Evolutionary conservation across 495 filamentous ascomycete genomes (phyloP).

Genomic region (Penicillium desertorum): DNA sequence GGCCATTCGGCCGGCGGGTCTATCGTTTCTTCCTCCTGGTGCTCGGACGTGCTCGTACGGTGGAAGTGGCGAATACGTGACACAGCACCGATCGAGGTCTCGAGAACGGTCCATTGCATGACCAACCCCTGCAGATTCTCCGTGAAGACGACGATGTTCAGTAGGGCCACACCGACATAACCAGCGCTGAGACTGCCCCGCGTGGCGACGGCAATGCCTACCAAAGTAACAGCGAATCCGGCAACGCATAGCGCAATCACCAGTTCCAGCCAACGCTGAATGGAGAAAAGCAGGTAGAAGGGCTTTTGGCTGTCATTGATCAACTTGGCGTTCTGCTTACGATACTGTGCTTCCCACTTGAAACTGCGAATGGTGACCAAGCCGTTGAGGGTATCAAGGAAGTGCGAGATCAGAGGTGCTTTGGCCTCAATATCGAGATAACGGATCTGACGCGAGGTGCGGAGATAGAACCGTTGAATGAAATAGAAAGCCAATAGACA

Average conservation of each 20-base stretch:
- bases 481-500: conserved; percentile 1
- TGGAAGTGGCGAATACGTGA: conserved; percentile 50
- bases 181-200: conserved; percentile 36
- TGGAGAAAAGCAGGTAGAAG: conserved; percentile 58
- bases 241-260: conserved; percentile 31
- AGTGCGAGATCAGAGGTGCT: conserved; percentile 66
- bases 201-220: conserved; percentile 35
- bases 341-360: conserved; percentile 44
- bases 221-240: conserved; percentile 36
- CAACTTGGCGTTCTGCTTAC: conserved; percentile 47
- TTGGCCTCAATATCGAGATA: conserved; percentile 58
- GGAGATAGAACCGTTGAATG: conserved; percentile 56
- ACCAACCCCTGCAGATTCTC: conserved; percentile 36
- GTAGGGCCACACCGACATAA: conserved; percentile 41
- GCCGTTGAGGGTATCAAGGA: conserved; percentile 63
- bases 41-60: conserved; percentile 39
- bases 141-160: conserved; percentile 34
- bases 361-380: conserved; percentile 68
- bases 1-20: conserved; percentile 30
- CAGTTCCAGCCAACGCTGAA: conserved; percentile 69
- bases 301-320: conserved; percentile 56
- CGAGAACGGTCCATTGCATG: conserved; percentile 46
- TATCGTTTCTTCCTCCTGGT: conserved; percentile 27
- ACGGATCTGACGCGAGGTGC: conserved; percentile 59
- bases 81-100: conserved; percentile 48